Evolutionary conservation across 805 yeast genomes (phyloP), one percentile per base, ranked within the genome.

Genomic region (Vanderwaltozyma verrucispora): DNA sequence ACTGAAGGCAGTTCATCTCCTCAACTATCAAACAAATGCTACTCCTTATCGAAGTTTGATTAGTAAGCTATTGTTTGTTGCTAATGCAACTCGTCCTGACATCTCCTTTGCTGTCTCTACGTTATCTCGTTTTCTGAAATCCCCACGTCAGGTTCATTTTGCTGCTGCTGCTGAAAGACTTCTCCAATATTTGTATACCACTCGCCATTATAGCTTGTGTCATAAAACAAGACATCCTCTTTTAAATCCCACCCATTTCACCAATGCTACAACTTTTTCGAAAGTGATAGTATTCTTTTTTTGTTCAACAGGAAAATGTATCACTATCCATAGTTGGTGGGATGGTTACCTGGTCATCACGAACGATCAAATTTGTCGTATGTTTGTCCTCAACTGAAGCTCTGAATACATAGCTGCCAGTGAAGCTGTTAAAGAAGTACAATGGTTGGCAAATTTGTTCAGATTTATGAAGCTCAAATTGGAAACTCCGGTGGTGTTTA

Each of bases 51-150:
- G 36, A 30, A 35, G 35, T 11, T 20, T 41, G 2, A 19, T 41
- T 17, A 40, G 37, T 13, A 39, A 39, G 14, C 17, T 41, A 13
- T 10, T 42, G 2, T 41, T 37, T 30, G 16, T 25, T 12, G 37
- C 45, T 18, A 41, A 41, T 34, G 25, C 41, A 13, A 42, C 40
- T n/a, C 32, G 47, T 8, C 47, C 47, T 17, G 45, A 44, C 23
- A 28, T 44, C 21, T 33, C 47, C 2, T 33, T 20, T 27, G 5
- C 42, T 1, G 40, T 39, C 4, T 42, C 45, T 1, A 8, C 30
- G 2, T 21, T 39, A 3, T 39, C 40, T 2, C 26, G 43, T 14
- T 42, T 39, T 27, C 26, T 42, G 3, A 30, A 35, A 28, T 31
- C 32, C 21, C 43, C 46, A 8, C 23, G 40, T 3, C 23, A 20